phyloP scores from a whole-genome alignment of 2,329 filamentous ascomycete species.

The Colletotrichum filicis region DNA sequence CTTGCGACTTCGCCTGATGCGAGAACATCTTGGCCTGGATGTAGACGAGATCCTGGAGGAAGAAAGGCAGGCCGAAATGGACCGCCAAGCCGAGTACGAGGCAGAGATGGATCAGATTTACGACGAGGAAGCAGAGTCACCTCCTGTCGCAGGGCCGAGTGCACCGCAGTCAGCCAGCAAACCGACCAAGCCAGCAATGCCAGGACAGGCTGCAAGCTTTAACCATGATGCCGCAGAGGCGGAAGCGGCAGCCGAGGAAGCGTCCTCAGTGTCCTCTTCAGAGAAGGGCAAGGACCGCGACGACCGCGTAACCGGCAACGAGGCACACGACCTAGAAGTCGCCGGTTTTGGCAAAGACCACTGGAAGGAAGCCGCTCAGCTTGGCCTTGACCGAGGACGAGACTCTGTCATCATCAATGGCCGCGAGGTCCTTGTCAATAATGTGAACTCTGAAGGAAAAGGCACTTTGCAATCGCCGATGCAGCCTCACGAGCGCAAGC shows the following conservation, averaged over 20 bases:
- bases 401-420: constrained; percentile 77
- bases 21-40: constrained; percentile 95
- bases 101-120: constrained; percentile 73
- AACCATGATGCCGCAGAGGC: constrained; percentile 76
- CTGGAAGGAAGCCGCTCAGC: constrained; percentile 73
- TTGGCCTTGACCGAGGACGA: constrained; percentile 70
- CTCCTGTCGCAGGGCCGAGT: constrained; percentile 24
- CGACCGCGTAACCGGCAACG: constrained; percentile 64
- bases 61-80: constrained; percentile 75
- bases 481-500: constrained; percentile 50
- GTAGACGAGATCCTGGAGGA: constrained; percentile 91
- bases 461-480: constrained; percentile 66
- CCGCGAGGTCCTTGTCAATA: constrained; percentile 77
- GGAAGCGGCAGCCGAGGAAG: constrained; percentile 54
- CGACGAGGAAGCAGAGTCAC: constrained; percentile 54
- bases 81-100: constrained; percentile 65
- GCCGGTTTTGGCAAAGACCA: constrained; percentile 82
- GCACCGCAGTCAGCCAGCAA: not conserved
- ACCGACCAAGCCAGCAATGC: constrained; percentile 7
- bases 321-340: constrained; percentile 78
- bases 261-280: constrained; percentile 20
- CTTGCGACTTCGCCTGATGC: constrained; percentile 91
- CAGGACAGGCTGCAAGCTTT: constrained; percentile 63
- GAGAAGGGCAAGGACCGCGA: constrained; percentile 48
- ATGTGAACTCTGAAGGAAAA: constrained; percentile 72